Conservation (phyloP, 1,284 basidiomycete species). For the Ustilago crameri region DNA sequence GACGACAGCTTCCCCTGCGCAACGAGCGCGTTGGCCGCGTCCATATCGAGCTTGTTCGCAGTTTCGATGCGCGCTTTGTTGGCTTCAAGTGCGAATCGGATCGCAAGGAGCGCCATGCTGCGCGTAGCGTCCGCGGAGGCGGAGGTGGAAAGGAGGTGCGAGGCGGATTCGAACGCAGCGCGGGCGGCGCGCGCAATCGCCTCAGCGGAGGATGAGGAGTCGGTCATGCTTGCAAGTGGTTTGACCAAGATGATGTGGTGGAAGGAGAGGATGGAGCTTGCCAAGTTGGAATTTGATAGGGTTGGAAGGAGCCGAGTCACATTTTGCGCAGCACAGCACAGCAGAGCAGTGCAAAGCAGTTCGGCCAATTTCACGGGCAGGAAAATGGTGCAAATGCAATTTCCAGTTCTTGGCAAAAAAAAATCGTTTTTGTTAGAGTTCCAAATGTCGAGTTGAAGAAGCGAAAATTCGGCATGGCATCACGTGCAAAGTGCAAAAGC, state of each 20-base stretch:
- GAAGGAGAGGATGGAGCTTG: no score
- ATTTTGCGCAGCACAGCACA: no score
- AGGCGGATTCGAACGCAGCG: slow-evolving; percentile 39
- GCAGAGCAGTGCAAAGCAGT: no score
- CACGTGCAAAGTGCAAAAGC: slow-evolving; percentile 16
- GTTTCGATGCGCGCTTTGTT: slow-evolving; percentile 40
- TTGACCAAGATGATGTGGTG: not conserved
- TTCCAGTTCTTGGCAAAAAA: no score
- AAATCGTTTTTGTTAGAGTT: no score
- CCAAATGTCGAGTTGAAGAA: no score
- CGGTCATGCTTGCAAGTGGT: not conserved
- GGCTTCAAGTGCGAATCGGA: slow-evolving; percentile 51
- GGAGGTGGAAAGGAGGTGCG: slow-evolving; percentile 32
- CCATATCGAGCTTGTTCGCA: slow-evolving; percentile 61
- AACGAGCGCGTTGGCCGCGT: slow-evolving; percentile 78
- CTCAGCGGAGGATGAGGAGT: slow-evolving; percentile 12
- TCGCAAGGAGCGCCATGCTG: slow-evolving; percentile 44
- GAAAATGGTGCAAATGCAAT: no score
- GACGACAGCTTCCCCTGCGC: slow-evolving; percentile 83
- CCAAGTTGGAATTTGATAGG: no score
- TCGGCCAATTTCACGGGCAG: no score
- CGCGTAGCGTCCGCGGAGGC: slow-evolving; percentile 45
- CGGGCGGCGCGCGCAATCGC: slow-evolving; percentile 43
- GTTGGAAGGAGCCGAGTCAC: not conserved
- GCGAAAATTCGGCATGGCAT: slow-evolving; percentile 5